A percentile compares a stretch with the other conserved stretches of the same genome.
Conservation (phyloP, 1,284 basidiomycete genomes). For the Cystobasidium pallidum region DNA sequence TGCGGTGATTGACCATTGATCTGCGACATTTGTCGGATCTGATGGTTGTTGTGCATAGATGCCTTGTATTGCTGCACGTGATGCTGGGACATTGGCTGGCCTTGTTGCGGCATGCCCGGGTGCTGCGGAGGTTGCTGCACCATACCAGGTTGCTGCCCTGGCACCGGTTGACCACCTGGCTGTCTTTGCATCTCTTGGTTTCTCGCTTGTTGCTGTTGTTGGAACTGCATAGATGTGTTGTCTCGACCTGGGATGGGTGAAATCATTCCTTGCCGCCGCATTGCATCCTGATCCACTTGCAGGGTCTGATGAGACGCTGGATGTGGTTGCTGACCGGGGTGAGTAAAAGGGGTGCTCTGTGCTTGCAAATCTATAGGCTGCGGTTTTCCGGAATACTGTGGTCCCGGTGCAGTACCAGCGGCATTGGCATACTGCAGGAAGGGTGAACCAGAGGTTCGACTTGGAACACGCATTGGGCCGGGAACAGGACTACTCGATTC, state of each 20-base stretch:
- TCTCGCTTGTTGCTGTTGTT: slow-evolving; percentile 24
- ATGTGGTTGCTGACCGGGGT: background rate
- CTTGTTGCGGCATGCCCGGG: slow-evolving; percentile 6
- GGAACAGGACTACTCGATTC: slow-evolving; percentile 21
- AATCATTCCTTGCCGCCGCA: background rate
- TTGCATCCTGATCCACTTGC: slow-evolving; percentile 14
- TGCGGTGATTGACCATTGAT: background rate
- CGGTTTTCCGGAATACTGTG: slow-evolving; percentile 8
- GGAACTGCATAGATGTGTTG: background rate
- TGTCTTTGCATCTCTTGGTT: slow-evolving; percentile 4
- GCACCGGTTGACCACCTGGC: background rate
- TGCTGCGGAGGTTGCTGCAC: slow-evolving; percentile 7
- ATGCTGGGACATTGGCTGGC: slow-evolving; percentile 26
- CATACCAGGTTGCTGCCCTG: background rate
- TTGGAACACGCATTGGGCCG: slow-evolving; percentile 21
- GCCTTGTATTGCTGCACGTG: slow-evolving; percentile 24
- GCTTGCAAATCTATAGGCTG: slow-evolving; percentile 28
- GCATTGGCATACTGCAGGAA: slow-evolving; percentile 19
- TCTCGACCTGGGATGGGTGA: slow-evolving; percentile 8
- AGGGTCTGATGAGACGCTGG: slow-evolving; percentile 1
- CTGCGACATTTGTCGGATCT: slow-evolving; percentile 1
- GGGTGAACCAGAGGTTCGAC: slow-evolving; percentile 21
- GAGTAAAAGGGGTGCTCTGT: slow-evolving; percentile 1
- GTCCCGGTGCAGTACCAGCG: background rate
- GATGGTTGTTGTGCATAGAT: slow-evolving; percentile 21